Conservation (phyloP, 1,139 yeast species). For the Pichia sp. region DNA sequence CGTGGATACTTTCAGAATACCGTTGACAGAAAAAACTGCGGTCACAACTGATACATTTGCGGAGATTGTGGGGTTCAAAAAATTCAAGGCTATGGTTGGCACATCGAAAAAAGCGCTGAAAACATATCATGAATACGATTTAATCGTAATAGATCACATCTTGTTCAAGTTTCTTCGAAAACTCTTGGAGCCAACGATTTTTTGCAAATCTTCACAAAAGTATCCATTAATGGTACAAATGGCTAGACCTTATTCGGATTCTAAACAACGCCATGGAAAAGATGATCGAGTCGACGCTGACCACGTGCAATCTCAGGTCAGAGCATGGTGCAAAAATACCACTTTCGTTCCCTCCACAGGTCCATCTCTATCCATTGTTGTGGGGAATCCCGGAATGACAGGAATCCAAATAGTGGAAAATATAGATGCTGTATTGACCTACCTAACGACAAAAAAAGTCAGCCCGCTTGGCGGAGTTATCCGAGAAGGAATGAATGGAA, state of each 20-base stretch:
- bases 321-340: conserved; percentile 58
- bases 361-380: conserved; percentile 44
- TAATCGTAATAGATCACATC: conserved; percentile 63
- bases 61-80: conserved; percentile 55
- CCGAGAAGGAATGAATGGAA: conserved; percentile 38
- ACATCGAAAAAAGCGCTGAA: conserved; percentile 44
- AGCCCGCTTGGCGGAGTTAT: conserved; percentile 60
- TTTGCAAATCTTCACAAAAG: conserved; percentile 52
- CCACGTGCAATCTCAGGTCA: conserved; percentile 57
- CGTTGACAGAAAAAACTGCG: conserved; percentile 44
- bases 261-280: conserved; percentile 35
- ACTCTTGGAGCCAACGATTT: conserved; percentile 54
- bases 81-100: conserved; percentile 44
- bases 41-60: conserved; percentile 58
- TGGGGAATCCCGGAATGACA: conserved; percentile 51
- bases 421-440: conserved; percentile 51
- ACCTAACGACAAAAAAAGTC: conserved; percentile 44
- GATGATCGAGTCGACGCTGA: conserved; percentile 56
- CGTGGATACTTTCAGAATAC: conserved; percentile 48
- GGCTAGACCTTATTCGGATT: conserved; percentile 49
- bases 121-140: conserved; percentile 56
- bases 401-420: conserved; percentile 45
- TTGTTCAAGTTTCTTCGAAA: conserved; percentile 56
- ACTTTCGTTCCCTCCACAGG: conserved; percentile 59
- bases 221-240: conserved; percentile 64